phyloP scores from a whole-genome alignment of 331 rosid genomes.

The Malus hybrid region DNA sequence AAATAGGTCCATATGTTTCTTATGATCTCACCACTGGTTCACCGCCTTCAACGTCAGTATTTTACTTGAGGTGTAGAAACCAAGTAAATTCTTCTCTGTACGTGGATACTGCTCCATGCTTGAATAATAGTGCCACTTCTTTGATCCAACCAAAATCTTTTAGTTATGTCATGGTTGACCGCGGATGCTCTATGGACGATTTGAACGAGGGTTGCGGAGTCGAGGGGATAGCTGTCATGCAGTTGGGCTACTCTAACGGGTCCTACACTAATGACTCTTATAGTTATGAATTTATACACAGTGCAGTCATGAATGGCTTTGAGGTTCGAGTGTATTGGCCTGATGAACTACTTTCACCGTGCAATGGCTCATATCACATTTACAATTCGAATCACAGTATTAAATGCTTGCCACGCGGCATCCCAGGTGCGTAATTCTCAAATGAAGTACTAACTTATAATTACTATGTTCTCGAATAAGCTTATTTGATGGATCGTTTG shows the following conservation, averaged over 20 bases:
- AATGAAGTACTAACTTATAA: too few species aligned
- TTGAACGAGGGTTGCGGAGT: background rate
- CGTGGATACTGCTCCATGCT: background rate
- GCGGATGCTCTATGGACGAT: background rate
- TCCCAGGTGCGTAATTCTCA: background rate
- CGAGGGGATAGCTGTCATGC: background rate
- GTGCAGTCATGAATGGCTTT: background rate
- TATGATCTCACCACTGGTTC: too few species aligned
- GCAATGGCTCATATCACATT: background rate
- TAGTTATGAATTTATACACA: background rate
- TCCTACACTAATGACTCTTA: background rate
- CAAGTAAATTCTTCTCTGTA: background rate
- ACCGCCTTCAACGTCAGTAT: background rate
- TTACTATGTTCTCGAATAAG: too few species aligned
- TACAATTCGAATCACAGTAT: fast-evolving
- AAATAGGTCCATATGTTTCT: too few species aligned
- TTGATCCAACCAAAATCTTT: background rate
- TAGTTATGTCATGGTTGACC: background rate
- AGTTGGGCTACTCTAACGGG: too few species aligned
- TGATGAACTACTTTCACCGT: fast-evolving
- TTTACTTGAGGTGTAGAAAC: background rate
- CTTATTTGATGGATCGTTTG: too few species aligned
- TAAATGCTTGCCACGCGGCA: background rate
- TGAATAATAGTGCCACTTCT: background rate
- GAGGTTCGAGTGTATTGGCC: background rate